A percentile compares a stretch with the other conserved stretches of the same genome.
Conservation (phyloP, 73 alveolate genomes). For the Diophrys sp. region DNA sequence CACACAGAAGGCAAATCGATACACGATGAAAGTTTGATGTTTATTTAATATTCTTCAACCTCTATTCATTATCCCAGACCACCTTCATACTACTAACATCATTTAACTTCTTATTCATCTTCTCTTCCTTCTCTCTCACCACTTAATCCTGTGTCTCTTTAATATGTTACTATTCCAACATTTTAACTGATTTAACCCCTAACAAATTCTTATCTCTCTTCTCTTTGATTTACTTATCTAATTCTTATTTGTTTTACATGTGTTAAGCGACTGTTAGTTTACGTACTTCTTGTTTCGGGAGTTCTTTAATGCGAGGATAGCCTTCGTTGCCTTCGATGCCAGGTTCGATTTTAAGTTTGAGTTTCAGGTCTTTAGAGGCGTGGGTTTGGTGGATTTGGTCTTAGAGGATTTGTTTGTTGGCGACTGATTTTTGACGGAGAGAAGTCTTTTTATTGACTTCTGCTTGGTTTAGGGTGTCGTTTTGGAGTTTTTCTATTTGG, state of each 20-base stretch:
- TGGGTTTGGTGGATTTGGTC: neutral
- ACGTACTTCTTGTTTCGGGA: neutral
- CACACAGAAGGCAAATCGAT: too few relatives aligned
- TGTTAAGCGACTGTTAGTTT: neutral
- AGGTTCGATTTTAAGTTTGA: neutral
- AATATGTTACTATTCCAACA: too few relatives aligned
- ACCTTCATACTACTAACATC: neutral
- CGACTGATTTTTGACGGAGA: neutral
- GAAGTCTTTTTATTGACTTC: neutral
- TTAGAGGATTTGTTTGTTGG: neutral
- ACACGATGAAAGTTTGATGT: too few relatives aligned
- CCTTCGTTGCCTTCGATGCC: conserved; percentile 1
- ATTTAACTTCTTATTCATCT: neutral
- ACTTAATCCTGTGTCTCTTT: neutral
- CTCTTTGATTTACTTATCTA: neutral
- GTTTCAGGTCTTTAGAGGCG: neutral
- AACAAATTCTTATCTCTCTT: neutral
- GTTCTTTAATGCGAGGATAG: neutral
- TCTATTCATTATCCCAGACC: neutral
- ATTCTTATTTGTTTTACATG: neutral
- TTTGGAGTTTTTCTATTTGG: neutral
- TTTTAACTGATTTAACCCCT: too few relatives aligned
- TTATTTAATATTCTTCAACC: too few relatives aligned
- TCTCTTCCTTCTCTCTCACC: neutral
- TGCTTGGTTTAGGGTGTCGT: neutral